Evolutionary conservation across 169 alveolate genomes (phyloP).

Genomic region (Plasmodium billcollinsi): DNA sequence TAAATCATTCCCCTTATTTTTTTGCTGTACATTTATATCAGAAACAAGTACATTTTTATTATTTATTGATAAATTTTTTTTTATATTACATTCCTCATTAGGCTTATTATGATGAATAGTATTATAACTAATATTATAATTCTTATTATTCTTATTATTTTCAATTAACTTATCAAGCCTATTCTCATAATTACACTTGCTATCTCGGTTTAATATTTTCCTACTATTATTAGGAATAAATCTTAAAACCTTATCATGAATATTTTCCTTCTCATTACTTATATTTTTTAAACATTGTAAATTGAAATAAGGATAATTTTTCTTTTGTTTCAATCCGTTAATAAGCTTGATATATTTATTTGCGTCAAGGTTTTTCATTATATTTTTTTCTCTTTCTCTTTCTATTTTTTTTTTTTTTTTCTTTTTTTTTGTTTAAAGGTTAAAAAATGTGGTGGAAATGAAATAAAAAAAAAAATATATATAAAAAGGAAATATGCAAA

Average conservation of each 20-base stretch:
- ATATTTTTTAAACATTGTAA: slow-evolving; percentile 34
- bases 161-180: not conserved
- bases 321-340: slow-evolving; percentile 34
- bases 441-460: no score
- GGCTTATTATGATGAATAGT: not conserved
- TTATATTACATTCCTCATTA: not conserved
- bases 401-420: no score
- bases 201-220: not conserved
- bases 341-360: slow-evolving; percentile 36
- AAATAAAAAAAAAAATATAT: no score
- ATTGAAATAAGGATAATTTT: slow-evolving; percentile 22
- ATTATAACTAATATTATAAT: not conserved
- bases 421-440: no score
- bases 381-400: not conserved
- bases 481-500: no score
- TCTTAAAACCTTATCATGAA: slow-evolving; percentile 3
- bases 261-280: slow-evolving; percentile 4
- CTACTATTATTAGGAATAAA: slow-evolving; percentile 6
- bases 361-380: slow-evolving; percentile 64
- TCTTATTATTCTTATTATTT: no score
- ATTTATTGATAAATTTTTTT: not conserved
- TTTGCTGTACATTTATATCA: slow-evolving; percentile 10
- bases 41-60: not conserved
- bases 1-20: not conserved
- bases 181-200: slow-evolving; percentile 5